phyloP scores from a whole-genome alignment of 75 land plant genomes.

The Cryptomeria japonica region DNA sequence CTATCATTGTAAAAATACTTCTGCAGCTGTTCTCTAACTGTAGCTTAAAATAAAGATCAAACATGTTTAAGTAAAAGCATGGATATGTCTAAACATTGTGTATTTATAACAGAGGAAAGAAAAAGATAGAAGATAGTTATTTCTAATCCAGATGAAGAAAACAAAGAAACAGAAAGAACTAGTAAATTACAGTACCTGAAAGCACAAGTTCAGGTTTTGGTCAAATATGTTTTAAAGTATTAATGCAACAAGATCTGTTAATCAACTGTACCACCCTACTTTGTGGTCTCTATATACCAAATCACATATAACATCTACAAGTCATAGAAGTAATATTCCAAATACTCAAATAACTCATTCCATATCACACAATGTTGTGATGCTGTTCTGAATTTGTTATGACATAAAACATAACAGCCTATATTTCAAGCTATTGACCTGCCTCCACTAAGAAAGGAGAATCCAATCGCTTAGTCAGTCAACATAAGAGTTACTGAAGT shows the following conservation, averaged over 20 bases:
- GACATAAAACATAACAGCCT: not conserved
- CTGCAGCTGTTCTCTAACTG: not conserved
- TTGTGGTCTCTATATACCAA: not conserved
- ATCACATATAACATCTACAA: not conserved
- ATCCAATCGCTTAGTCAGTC: not conserved
- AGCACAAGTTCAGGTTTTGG: not conserved
- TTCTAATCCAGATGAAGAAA: not conserved
- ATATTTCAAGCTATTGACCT: constrained; percentile 5
- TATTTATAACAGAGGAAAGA: not conserved
- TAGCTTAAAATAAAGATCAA: not conserved
- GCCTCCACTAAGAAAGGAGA: not conserved
- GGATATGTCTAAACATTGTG: not conserved
- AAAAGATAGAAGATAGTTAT: not conserved
- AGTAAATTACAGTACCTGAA: constrained; percentile 3
- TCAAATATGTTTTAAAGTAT: not conserved
- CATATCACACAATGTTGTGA: not conserved
- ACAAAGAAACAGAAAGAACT: not conserved
- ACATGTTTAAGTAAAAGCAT: not conserved
- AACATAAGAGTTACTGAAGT: not conserved
- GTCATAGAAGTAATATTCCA: not conserved
- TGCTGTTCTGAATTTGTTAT: not conserved
- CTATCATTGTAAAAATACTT: not conserved
- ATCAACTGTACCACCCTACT: not conserved
- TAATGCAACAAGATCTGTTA: not conserved
- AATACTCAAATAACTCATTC: not conserved